Evolutionary conservation across 768 basidiomycete genomes (phyloP).

Genomic region (Mycena sanguinolenta): DNA sequence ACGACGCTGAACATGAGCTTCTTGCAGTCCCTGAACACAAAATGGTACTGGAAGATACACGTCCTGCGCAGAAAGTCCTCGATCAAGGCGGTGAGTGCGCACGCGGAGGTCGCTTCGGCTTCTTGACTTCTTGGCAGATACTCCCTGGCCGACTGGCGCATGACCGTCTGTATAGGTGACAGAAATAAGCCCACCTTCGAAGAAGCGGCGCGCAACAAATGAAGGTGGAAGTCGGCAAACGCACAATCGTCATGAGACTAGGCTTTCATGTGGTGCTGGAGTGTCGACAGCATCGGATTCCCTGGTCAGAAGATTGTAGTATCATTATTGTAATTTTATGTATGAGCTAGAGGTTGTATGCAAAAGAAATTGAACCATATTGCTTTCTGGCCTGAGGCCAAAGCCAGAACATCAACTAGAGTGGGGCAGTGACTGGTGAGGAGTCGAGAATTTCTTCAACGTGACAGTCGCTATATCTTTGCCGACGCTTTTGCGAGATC

Average conservation of each 20-base stretch:
- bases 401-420: too few relatives aligned
- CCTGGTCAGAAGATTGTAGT: not conserved
- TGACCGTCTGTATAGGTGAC: slow-evolving; percentile 1
- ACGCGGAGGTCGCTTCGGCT: slow-evolving; percentile 5
- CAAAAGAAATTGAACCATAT: too few relatives aligned
- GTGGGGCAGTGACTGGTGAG: too few relatives aligned
- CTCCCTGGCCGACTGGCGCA: slow-evolving; percentile 1
- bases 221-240: too few relatives aligned
- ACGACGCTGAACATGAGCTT: slow-evolving; percentile 28
- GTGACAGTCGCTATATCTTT: too few relatives aligned
- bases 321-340: slow-evolving; percentile 18
- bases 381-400: too few relatives aligned
- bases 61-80: slow-evolving; percentile 27
- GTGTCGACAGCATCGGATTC: not conserved
- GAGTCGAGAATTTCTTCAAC: too few relatives aligned
- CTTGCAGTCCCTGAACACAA: not conserved
- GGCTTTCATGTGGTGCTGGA: slow-evolving; percentile 10
- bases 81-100: slow-evolving; percentile 25
- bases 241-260: not conserved
- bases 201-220: too few relatives aligned
- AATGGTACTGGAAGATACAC: slow-evolving; percentile 3
- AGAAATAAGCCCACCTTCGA: slow-evolving; percentile 3
- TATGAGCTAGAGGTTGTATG: not conserved
- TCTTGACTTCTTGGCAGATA: slow-evolving; percentile 27
- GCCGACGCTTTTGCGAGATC: not conserved